Evolutionary conservation across 345 rosid genomes (phyloP), one percentile per base, ranked within the genome.

Genomic region (Brassica juncea): DNA sequence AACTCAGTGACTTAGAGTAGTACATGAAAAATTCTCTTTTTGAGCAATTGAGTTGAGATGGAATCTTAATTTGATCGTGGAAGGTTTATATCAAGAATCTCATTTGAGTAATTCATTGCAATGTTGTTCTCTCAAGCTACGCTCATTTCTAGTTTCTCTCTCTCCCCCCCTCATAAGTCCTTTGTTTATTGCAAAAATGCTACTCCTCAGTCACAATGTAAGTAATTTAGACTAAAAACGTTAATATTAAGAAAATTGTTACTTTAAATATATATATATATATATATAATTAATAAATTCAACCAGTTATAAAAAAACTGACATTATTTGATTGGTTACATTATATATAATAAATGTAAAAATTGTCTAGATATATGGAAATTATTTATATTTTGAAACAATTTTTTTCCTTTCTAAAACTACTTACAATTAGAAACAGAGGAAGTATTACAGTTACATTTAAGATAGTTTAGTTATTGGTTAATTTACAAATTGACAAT

Each of bases 1-100:
- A 91, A 79, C 80, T 94, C 44, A 87, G 70, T 10, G 91, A 91
- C 74, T 79, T 94, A 10, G 88, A 91, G 59, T 91, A 82, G 84
- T 23, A 61, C 25, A 57, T 68, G 15, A 58, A 58, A 11, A 76
- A 6, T 15, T 32, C 35, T 14, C 2, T 12, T 28, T 63, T 31
- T 62, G 21, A 15, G 44, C 7, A 32, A 8, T 32, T 64, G 14
- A n/a, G 44, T 64, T 32, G 25, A 64, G 25, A 64, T 63, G 9
- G 44, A 21, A 64, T 64, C 23, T 15, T 15, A n/a, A n/a, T n/a
- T 63, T 63, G 68, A 63, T n/a, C 44, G 34, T 63, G 39, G 42
- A 63, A 63, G 67, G 67, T 31, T 31, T 31, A 63, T 60, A 6
- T 63, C 7, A 63, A 63, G 12, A 63, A 31, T 7, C 39, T 61